Evolutionary conservation across 1,284 basidiomycete species (phyloP).

Genomic region (Ustilago curta): DNA sequence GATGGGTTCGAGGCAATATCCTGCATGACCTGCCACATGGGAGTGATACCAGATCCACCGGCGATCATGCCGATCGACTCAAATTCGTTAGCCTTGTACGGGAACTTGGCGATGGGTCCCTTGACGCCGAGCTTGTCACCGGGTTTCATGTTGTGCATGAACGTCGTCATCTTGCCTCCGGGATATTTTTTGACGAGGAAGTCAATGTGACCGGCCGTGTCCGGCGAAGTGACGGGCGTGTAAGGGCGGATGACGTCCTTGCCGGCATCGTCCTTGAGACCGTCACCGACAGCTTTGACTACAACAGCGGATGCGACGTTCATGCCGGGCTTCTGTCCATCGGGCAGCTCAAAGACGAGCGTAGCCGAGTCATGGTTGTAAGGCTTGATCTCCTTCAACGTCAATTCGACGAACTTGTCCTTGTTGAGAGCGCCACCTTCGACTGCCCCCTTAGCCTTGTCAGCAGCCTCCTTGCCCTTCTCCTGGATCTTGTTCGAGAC

Average conservation of each 20-base stretch:
- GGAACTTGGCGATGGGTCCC: constrained; percentile 71
- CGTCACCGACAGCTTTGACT: constrained; percentile 71
- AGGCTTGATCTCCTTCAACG: constrained; percentile 82
- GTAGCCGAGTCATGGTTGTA: constrained; percentile 93
- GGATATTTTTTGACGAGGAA: constrained; percentile 82
- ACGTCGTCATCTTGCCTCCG: constrained; percentile 69
- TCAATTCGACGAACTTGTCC: constrained; percentile 81
- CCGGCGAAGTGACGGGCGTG: constrained; percentile 67
- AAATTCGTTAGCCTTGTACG: constrained; percentile 68
- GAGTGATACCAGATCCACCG: constrained; percentile 81
- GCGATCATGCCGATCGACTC: constrained; percentile 88
- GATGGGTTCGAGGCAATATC: constrained; percentile 72
- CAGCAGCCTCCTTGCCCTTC: constrained; percentile 40
- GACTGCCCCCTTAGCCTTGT: constrained; percentile 36
- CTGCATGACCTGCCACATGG: constrained; percentile 70
- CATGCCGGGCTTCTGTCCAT: constrained; percentile 81
- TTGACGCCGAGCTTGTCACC: constrained; percentile 89
- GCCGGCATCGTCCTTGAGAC: constrained; percentile 78
- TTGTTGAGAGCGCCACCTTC: constrained; percentile 67
- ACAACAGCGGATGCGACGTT: constrained; percentile 76
- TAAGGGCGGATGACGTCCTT: constrained; percentile 83
- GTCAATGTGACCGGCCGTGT: constrained; percentile 62
- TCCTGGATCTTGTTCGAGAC: constrained; percentile 52
- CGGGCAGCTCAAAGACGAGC: constrained; percentile 88
- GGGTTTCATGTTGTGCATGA: constrained; percentile 74